These are phyloP conservation scores for Russula sp. DNA, from an alignment of 768 basidiomycete species.

Conservation along the genomic window DNA sequence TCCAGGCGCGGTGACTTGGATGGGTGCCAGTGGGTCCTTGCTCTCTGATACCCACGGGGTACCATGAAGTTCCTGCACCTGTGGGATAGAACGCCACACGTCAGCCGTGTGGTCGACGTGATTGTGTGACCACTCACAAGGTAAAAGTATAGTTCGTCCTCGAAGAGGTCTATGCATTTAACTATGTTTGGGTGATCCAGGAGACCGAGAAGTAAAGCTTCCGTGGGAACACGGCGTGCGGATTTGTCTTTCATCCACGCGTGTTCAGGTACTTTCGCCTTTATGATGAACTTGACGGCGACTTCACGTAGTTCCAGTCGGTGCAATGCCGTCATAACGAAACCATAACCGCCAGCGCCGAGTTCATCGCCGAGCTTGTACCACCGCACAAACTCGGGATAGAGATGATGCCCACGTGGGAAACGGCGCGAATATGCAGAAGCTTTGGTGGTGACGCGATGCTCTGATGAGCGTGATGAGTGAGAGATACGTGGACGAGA, in stretches of 20 bases:
- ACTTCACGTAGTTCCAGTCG: constrained; percentile 58
- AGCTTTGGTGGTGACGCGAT: constrained; percentile 23
- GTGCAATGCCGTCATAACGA: constrained; percentile 83
- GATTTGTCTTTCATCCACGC: constrained; percentile 60
- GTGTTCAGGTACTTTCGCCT: constrained; percentile 53
- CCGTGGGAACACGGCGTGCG: constrained; percentile 66
- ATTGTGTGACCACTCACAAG: constrained; percentile 47
- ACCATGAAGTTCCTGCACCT: constrained; percentile 93
- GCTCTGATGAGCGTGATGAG: constrained; percentile 11
- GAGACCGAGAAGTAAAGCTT: constrained; percentile 69
- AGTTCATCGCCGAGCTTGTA: constrained; percentile 72
- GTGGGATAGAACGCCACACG: constrained; percentile 5
- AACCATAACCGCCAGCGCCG: constrained; percentile 90
- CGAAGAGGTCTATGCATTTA: constrained; percentile 75
- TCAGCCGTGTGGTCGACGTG: constrained; percentile 3
- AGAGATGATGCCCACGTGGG: constrained; percentile 53
- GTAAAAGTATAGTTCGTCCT: constrained; percentile 82
- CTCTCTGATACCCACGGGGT: constrained; percentile 68
- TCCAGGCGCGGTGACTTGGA: constrained; percentile 3
- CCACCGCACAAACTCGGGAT: constrained; percentile 49
- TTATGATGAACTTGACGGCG: constrained; percentile 94
- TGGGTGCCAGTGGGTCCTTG: constrained; percentile 30
- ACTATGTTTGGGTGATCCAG: constrained; percentile 79
- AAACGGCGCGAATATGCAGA: constrained; percentile 47
- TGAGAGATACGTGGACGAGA: constrained; percentile 14